These are phyloP conservation scores for Podosphaera fusca DNA, from an alignment of 2,329 filamentous ascomycete genomes.

Conservation along the genomic window DNA sequence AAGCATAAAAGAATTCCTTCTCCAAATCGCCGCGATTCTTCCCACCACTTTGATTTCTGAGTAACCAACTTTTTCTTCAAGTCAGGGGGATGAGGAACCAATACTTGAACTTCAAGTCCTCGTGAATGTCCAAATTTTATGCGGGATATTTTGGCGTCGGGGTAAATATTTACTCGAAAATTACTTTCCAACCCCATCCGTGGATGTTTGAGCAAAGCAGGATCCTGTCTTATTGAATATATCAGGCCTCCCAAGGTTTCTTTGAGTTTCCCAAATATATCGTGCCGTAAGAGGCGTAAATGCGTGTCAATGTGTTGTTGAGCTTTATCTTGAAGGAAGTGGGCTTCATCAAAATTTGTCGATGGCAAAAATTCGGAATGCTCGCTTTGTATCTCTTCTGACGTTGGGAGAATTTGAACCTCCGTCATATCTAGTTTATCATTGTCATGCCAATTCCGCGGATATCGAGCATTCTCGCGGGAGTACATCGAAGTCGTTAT, in stretches of 20 bases:
- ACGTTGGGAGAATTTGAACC: slow-evolving; percentile 1
- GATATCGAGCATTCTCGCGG: slow-evolving; percentile 2
- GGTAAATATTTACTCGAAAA: not conserved
- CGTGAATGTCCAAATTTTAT: not conserved
- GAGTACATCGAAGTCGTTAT: slow-evolving; percentile 7
- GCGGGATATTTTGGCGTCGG: not conserved
- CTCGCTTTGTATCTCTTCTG: not conserved
- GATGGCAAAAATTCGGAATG: slow-evolving; percentile 22
- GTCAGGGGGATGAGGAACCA: not conserved
- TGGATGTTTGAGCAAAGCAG: slow-evolving; percentile 5
- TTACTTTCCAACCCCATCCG: not conserved
- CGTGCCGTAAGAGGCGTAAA: slow-evolving; percentile 14
- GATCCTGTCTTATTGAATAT: slow-evolving; percentile 3
- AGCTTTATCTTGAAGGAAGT: slow-evolving; percentile 12
- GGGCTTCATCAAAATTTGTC: slow-evolving; percentile 19
- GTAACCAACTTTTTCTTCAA: not conserved
- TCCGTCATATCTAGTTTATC: slow-evolving; percentile 1
- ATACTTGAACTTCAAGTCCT: not conserved
- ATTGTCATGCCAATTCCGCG: slow-evolving; percentile 3
- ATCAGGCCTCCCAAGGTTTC: slow-evolving; percentile 12
- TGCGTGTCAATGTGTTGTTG: slow-evolving; percentile 5
- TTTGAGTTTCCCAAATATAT: slow-evolving; percentile 13
- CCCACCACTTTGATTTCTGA: slow-evolving; percentile 1
- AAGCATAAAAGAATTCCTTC: not conserved
- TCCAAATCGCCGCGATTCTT: not conserved